Evolutionary conservation across 2,329 filamentous ascomycete genomes (phyloP).

Genomic region (Trichoderma asperellum): DNA sequence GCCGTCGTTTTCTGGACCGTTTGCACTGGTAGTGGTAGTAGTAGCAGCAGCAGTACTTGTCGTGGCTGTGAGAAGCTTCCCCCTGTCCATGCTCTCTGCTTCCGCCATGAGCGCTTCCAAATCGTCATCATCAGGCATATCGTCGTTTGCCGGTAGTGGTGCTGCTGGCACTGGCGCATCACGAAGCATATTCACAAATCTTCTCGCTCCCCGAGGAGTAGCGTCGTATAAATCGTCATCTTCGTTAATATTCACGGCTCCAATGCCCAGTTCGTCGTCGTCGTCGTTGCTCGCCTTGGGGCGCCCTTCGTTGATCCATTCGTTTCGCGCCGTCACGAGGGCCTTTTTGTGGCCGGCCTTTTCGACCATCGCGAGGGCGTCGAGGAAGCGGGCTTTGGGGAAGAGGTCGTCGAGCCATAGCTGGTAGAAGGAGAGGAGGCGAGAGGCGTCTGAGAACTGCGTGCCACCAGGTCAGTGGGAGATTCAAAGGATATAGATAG

Average conservation of each 20-base stretch:
- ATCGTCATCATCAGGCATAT: constrained; percentile 52
- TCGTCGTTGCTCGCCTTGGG: constrained; percentile 49
- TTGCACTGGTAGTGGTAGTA: background rate
- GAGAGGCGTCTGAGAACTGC: constrained; percentile 81
- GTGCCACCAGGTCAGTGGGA: background rate
- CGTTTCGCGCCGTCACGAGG: constrained; percentile 72
- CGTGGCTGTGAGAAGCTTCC: constrained; percentile 20
- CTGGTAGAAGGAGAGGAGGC: constrained; percentile 88
- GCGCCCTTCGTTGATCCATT: constrained; percentile 82
- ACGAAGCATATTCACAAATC: constrained; percentile 31
- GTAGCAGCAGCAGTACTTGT: background rate
- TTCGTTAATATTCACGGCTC: background rate
- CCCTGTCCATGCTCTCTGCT: constrained; percentile 41
- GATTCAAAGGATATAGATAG: background rate
- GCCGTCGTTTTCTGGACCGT: constrained; percentile 29
- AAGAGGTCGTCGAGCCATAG: constrained; percentile 96
- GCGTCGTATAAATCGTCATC: constrained; percentile 59
- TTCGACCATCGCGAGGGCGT: constrained; percentile 88
- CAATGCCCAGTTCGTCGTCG: constrained; percentile 35
- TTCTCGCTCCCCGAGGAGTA: constrained; percentile 47
- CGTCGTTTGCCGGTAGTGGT: constrained; percentile 34
- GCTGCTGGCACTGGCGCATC: background rate
- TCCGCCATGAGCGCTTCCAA: constrained; percentile 59
- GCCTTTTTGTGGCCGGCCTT: constrained; percentile 86
- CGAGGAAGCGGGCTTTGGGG: constrained; percentile 90